Base-by-base conservation (phyloP, 1,284 basidiomycete genomes). In the Cutaneotrichosporon sp. region DNA sequence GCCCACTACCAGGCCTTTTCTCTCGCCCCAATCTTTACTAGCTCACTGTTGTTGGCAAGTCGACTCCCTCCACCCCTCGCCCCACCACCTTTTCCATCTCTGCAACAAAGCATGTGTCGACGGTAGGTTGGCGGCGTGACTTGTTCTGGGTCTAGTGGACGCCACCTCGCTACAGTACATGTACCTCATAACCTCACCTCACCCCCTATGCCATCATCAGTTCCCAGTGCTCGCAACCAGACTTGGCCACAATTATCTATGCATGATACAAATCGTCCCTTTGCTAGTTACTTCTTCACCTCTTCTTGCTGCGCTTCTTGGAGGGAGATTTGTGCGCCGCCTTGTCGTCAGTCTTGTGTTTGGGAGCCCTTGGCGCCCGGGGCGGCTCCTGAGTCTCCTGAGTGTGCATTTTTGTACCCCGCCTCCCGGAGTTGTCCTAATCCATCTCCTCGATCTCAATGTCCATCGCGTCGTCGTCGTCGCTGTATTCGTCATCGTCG, bases 371-470 rank as follows among this genome's bases (percentile, higher is more conserved):
- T 26, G 26, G n/a, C n/a, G n/a, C n/a, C n/a, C n/a, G 26, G 26
- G 26, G 26, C 26, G 26, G 26, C 26, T 26, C 26, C 32, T 21
- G 7, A 10, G 22, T 5, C 21, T 22, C 32, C 38, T 42, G 26
- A 21, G 38, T 56, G 22, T 38, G 36, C 55, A 38, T 65, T 68
- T 68, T 68, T 68, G 59, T 68, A 68, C 66, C 66, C 66, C 66
- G 66, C 61, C 66, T 32, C 38, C 66, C 66, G 64, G 66, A 21
- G 61, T 21, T 65, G 66, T 56, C 69, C 57, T 77, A 79, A 68
- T 82, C 81, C 70, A 81, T 67, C 64, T 81, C 80, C 62, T 81
- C 80, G 26, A 80, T 73, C 64, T 79, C 75, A 59, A 80, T 74
- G 60, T 81, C 80, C 69, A 76, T 78, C 22, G 62, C 65, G 59